These are phyloP conservation scores for Hygrophorus pudorinus DNA, from an alignment of 768 basidiomycete genomes.

Conservation along the genomic window DNA sequence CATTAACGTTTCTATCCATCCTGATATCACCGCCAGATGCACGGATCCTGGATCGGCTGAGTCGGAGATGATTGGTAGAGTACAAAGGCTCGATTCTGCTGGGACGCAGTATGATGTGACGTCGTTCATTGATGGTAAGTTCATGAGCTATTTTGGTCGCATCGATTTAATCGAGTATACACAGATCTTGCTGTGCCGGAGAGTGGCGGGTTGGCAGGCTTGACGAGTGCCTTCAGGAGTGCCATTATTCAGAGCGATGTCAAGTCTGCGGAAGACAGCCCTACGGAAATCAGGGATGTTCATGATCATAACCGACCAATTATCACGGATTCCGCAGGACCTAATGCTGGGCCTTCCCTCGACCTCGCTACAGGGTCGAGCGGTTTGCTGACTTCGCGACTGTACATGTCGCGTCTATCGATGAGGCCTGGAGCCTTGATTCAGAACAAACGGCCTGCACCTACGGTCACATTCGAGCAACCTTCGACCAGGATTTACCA, in stretches of 20 bases:
- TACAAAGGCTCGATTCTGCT: slow-evolving; percentile 26
- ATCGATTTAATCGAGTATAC: not conserved
- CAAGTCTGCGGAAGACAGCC: slow-evolving; percentile 10
- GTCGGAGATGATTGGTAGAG: slow-evolving; percentile 1
- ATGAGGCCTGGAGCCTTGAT: no score
- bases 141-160: not conserved
- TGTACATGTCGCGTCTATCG: no score
- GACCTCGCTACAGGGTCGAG: slow-evolving; percentile 6
- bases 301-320: slow-evolving; percentile 1
- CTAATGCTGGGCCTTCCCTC: slow-evolving; percentile 3
- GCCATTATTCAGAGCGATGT: slow-evolving; percentile 11
- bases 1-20: not conserved
- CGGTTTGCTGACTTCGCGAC: slow-evolving; percentile 4
- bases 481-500: no score
- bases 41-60: not conserved
- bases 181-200: slow-evolving; percentile 18
- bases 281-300: not conserved
- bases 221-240: not conserved
- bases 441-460: no score
- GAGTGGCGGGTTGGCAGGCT: not conserved
- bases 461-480: no score
- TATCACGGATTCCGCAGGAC: slow-evolving; percentile 4
- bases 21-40: not conserved
- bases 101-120: slow-evolving; percentile 63
- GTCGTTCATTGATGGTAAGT: slow-evolving; percentile 54